Base-by-base conservation (phyloP, 768 basidiomycete genomes). In the Chiua virens region DNA sequence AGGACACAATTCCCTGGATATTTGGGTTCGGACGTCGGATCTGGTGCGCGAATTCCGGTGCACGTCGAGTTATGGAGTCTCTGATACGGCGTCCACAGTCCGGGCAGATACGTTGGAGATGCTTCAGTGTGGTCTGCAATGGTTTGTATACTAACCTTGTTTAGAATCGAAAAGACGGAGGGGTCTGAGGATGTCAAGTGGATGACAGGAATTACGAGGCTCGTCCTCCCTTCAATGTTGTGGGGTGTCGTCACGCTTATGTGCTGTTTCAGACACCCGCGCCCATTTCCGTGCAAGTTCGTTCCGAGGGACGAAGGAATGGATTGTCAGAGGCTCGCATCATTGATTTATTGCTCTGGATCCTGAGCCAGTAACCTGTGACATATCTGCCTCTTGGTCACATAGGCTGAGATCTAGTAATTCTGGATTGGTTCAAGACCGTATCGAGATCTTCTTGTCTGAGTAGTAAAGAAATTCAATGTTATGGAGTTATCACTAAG, bases 1-100 rank as follows among this genome's bases (percentile, higher is more conserved):
- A 54, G 0, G 55, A 60, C 34, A 49, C 22, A 4, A 3, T 54
- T 17, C 0, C 36, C 0, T 53, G 50, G 36, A 4, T 2, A 3
- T 61, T 60, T 45, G 60, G 60, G 11, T 62, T 62, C 13, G 60
- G 60, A 3, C 50, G 49, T 23, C 50, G 56, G 10, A 47, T 58
- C n/a, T 61, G 60, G 55, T 61, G 11, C 14, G 39, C 28, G 8
- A n/a, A 18, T 0, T 1, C 18, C 11, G 15, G 8, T 13, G 3
- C 17, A 30, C 11, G 21, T 22, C 3, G 18, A 11, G 18, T 5
- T 17, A 30, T 13, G 4, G n/a, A 2, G 2, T 18, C 2, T n/a
- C 41, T 36, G 3, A 37, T 5, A 6, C 8, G 14, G 1, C 8
- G n/a, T 1, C 14, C 10, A 21, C 32, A 51, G 56, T 38, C 47